Evolutionary conservation across 2,329 filamentous ascomycete species (phyloP).

Genomic region (Fusarium liriodendri): DNA sequence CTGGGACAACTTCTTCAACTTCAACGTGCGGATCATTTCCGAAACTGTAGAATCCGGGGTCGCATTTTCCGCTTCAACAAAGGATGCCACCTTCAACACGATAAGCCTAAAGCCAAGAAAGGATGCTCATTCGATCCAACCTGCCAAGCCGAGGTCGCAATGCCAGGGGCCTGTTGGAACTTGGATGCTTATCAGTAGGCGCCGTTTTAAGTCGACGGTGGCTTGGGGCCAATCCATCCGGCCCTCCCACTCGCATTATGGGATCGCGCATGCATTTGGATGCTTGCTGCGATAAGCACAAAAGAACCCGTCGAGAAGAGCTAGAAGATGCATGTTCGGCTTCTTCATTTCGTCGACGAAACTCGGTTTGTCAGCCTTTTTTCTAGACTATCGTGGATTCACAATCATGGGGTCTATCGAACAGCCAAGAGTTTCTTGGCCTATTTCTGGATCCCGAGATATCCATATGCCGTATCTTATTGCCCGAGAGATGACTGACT

Average conservation of each 20-base stretch:
- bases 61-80: background rate
- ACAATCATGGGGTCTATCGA: background rate
- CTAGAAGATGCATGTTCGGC: conserved; percentile 10
- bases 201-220: conserved; percentile 36
- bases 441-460: conserved; percentile 25
- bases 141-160: conserved; percentile 32
- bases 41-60: conserved; percentile 7
- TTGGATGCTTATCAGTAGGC: conserved; percentile 41
- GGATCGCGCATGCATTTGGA: conserved; percentile 20
- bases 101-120: conserved; percentile 34
- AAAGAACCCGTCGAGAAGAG: conserved; percentile 17
- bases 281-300: conserved; percentile 34
- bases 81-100: background rate
- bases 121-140: conserved; percentile 24
- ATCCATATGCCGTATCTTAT: background rate
- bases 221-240: conserved; percentile 14
- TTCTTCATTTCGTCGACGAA: conserved; percentile 11
- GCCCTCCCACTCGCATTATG: conserved; percentile 16
- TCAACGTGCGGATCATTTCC: background rate
- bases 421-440: conserved; percentile 12
- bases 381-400: background rate
- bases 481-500: background rate
- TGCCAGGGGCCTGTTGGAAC: conserved; percentile 31
- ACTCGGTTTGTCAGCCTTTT: background rate
- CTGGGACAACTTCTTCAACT: background rate